Conservation (phyloP, 768 basidiomycete species). For the Tylopilus intermedius region DNA sequence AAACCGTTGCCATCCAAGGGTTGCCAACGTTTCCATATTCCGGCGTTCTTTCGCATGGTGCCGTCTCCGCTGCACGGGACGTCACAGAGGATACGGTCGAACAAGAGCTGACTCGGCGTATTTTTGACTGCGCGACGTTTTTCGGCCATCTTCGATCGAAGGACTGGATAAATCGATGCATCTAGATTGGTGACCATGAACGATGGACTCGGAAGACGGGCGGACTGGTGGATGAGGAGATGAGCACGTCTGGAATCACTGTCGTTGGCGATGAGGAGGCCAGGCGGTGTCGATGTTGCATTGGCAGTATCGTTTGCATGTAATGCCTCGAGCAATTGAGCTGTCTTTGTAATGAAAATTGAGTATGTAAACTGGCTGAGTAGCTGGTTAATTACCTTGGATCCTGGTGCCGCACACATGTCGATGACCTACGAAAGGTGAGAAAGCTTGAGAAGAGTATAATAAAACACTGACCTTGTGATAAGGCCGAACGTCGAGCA, state of each 20-base stretch:
- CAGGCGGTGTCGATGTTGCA: slow-evolving; percentile 66
- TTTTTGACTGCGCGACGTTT: slow-evolving; percentile 33
- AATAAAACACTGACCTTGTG: slow-evolving; percentile 53
- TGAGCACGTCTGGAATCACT: slow-evolving; percentile 91
- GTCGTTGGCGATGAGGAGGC: slow-evolving; percentile 92
- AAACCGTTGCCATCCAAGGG: slow-evolving; percentile 86
- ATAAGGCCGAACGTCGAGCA: slow-evolving; percentile 91
- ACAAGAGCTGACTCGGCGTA: slow-evolving; percentile 54
- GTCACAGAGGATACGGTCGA: slow-evolving; percentile 93
- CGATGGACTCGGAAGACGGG: slow-evolving; percentile 84
- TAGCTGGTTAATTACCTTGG: slow-evolving; percentile 54
- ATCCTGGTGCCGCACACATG: slow-evolving; percentile 98
- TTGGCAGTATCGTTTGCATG: slow-evolving; percentile 71
- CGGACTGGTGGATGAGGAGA: slow-evolving; percentile 95
- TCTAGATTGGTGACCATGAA: slow-evolving; percentile 96
- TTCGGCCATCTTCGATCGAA: slow-evolving; percentile 34
- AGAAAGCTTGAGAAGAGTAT: neutral
- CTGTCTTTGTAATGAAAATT: slow-evolving; percentile 50
- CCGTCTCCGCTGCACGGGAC: slow-evolving; percentile 99
- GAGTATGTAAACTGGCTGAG: neutral
- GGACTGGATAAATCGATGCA: slow-evolving; percentile 76
- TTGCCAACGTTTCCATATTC: slow-evolving; percentile 92
- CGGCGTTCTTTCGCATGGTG: slow-evolving; percentile 89
- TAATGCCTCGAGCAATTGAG: slow-evolving; percentile 92
- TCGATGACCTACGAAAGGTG: slow-evolving; percentile 64